phyloP scores from a whole-genome alignment of 2,329 filamentous ascomycete species.

The Aspergillus ochraceoroseus region DNA sequence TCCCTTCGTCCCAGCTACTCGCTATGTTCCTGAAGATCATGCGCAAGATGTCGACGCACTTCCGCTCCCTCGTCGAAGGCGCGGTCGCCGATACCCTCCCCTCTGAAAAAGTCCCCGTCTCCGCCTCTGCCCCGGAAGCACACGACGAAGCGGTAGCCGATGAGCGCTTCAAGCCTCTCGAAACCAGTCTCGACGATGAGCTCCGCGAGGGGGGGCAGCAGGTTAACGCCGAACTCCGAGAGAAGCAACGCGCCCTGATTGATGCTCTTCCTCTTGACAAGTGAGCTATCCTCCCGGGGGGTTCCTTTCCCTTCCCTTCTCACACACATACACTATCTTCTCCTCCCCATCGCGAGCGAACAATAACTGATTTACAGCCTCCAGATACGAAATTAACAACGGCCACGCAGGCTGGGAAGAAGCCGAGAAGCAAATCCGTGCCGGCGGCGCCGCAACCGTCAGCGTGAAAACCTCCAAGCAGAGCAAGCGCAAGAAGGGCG shows the following conservation, averaged over 20 bases:
- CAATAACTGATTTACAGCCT: constrained; percentile 41
- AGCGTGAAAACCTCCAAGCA: constrained; percentile 73
- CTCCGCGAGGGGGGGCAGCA: constrained; percentile 78
- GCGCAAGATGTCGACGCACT: constrained; percentile 76
- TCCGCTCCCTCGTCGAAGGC: constrained; percentile 67
- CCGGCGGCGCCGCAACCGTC: constrained; percentile 55
- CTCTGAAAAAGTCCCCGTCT: constrained; percentile 43
- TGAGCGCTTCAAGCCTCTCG: constrained; percentile 65
- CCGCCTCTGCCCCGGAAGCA: constrained; percentile 51
- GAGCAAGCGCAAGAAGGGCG: constrained; percentile 66
- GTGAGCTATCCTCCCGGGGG: constrained; percentile 52
- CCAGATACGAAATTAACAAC: constrained; percentile 46
- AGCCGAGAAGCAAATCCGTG: constrained; percentile 67
- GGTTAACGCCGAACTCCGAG: constrained; percentile 63
- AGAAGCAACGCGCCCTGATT: constrained; percentile 82
- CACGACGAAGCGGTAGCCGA: constrained; percentile 65
- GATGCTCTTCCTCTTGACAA: constrained; percentile 84
- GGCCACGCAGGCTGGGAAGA: constrained; percentile 52
- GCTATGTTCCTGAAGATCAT: constrained; percentile 98
- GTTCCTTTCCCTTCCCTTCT: neutral
- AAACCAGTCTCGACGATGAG: constrained; percentile 70
- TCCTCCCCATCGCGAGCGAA: constrained; percentile 26
- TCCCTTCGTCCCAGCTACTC: constrained; percentile 73
- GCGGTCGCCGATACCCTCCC: constrained; percentile 67
- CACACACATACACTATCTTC: no score